Percentiles rank a stretch among this genome's conserved stretches.
Conservation (phyloP, 2,329 filamentous ascomycete species). For the Colletotrichum australisinense region DNA sequence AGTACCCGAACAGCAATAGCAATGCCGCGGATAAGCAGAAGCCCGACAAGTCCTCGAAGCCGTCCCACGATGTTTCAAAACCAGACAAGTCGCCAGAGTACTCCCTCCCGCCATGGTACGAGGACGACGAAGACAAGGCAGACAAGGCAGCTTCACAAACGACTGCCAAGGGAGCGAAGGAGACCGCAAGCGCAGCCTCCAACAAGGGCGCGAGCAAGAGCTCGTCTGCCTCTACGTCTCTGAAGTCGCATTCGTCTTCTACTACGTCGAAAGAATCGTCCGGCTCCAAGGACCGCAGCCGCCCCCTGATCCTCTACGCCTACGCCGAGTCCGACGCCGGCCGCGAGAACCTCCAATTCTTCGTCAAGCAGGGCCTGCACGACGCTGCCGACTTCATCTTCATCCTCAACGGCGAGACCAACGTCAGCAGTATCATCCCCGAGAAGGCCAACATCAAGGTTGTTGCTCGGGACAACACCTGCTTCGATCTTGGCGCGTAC, state of each 20-base stretch:
- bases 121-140: slow-evolving; percentile 2
- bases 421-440: slow-evolving; percentile 42
- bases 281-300: slow-evolving; percentile 14
- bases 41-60: slow-evolving; percentile 1
- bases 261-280: neutral
- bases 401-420: slow-evolving; percentile 49
- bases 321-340: slow-evolving; percentile 48
- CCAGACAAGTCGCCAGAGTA: neutral
- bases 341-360: slow-evolving; percentile 49
- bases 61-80: neutral
- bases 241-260: neutral
- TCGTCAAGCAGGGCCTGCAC: slow-evolving; percentile 50
- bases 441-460: slow-evolving; percentile 45
- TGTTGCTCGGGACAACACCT: slow-evolving; percentile 45
- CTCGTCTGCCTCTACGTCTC: neutral
- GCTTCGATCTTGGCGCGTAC: slow-evolving; percentile 49
- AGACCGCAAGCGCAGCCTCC: neutral
- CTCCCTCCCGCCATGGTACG: slow-evolving; percentile 18
- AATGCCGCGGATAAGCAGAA: neutral
- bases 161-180: neutral
- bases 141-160: neutral
- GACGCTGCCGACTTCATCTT: slow-evolving; percentile 52
- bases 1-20: neutral
- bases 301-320: slow-evolving; percentile 47
- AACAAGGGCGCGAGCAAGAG: neutral